These are phyloP conservation scores for Calonectria hongkongensis DNA, from an alignment of 2,329 filamentous ascomycete genomes.

Conservation along the genomic window DNA sequence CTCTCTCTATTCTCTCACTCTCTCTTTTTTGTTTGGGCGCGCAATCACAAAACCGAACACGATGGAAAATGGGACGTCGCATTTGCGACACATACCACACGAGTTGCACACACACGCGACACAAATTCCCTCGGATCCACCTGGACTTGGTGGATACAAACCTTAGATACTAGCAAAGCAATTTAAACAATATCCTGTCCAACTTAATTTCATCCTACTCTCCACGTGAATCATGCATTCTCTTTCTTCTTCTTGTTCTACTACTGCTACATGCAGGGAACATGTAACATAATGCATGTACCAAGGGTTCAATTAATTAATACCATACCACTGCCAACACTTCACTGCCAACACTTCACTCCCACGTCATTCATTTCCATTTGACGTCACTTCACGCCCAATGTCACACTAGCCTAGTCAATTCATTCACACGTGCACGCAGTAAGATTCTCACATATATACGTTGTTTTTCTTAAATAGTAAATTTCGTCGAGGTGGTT, in stretches of 20 bases:
- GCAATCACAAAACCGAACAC: neutral
- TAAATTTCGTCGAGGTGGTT: slow-evolving; percentile 50
- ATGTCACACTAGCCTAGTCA: neutral
- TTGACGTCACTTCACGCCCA: no score
- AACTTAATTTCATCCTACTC: neutral
- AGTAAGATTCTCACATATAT: neutral
- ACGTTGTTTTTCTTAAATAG: slow-evolving; percentile 3
- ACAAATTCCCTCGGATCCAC: slow-evolving; percentile 18
- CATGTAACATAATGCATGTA: no score
- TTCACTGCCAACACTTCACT: no score
- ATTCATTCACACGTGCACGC: neutral
- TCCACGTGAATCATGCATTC: neutral
- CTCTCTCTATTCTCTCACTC: no score
- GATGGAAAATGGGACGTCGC: slow-evolving; percentile 4
- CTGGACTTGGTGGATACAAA: neutral
- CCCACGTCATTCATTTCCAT: no score
- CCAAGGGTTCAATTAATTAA: no score
- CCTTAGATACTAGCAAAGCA: slow-evolving; percentile 37
- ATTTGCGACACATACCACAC: neutral
- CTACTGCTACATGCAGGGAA: no score
- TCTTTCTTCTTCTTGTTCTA: no score
- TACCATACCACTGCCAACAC: no score
- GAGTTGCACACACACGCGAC: neutral
- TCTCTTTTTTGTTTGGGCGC: neutral
- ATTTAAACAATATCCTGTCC: slow-evolving; percentile 22